phyloP scores from a whole-genome alignment of 345 rosid genomes.

The Camelina hispida region DNA sequence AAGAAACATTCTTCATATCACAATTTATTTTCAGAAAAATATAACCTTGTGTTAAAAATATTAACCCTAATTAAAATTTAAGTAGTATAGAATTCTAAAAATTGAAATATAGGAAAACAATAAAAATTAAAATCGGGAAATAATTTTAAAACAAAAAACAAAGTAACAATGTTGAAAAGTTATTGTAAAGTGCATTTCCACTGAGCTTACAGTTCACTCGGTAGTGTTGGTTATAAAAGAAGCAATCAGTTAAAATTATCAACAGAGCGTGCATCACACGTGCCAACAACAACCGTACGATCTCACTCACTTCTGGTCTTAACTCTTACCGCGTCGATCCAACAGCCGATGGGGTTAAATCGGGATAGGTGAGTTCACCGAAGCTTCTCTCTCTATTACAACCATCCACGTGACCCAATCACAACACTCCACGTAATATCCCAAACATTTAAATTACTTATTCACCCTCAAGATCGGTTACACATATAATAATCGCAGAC shows the following conservation, averaged over 20 bases:
- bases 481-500: constrained; percentile 34
- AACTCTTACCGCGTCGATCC: constrained; percentile 27
- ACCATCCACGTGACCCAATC: neutral
- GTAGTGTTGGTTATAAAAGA: neutral
- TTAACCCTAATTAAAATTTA: neutral
- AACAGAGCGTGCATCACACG: neutral
- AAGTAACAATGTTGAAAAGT: neutral
- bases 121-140: neutral
- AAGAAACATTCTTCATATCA: neutral
- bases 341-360: constrained; percentile 27
- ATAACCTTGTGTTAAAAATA: no score
- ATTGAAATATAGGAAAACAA: neutral
- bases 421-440: neutral
- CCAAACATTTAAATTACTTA: neutral
- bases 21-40: no score
- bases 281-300: constrained; percentile 16
- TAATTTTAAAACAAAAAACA: neutral
- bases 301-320: constrained; percentile 29
- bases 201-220: constrained; percentile 26
- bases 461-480: constrained; percentile 10
- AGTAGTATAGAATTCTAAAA: neutral
- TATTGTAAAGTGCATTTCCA: neutral
- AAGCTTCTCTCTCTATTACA: constrained; percentile 19
- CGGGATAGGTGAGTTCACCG: constrained; percentile 27
- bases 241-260: constrained; percentile 10